Evolutionary conservation across 2,329 filamentous ascomycete species (phyloP), one percentile per base, ranked within the genome.

Genomic region (Curvularia eragrostidis): DNA sequence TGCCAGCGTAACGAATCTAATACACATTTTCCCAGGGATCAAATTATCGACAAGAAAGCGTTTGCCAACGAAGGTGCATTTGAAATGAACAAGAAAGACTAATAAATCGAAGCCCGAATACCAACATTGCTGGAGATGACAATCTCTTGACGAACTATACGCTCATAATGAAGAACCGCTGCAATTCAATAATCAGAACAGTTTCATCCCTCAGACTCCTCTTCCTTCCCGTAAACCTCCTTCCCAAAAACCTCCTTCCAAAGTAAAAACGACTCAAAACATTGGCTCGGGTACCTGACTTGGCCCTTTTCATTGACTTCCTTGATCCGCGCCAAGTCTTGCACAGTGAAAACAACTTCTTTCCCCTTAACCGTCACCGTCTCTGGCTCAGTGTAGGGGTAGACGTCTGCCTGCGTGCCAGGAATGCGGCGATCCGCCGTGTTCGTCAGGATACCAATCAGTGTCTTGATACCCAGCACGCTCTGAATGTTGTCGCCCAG

Each of bases 351-450:
- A 1, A 18, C 43, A 18, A 46, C 56, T 42, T 48, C 47, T 32
- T 19, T 44, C 2, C 56, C 62, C 1, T 58, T 38, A 5, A 64
- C 56, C 2, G 41, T 8, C 1, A 69, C 62, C 0, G 24, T 48
- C 34, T 71, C 67, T 13, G 47, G 39, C 41, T 56, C 52, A 4
- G 59, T 62, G 9, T 73, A 75, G 0, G 50, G 57, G 43, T 73
- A 71, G 3, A 75, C 58, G 48, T 72, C 61, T 8, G 68, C 73
- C 4, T 43, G 58, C 2, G 54, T 53, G 2, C 71, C 70, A 0
- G 74, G 74, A 6, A 77, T 72, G 1, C 73, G 61, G 2, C 75
- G 68, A 54, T 77, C 73, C 9, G 64, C 56, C 1, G 72, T 73
- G 6, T 73, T 71, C 1, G 66, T 68, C 44, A 76, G 41, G 2